phyloP scores from a whole-genome alignment of 1,284 basidiomycete genomes.

The Moesziomyces sp. region DNA sequence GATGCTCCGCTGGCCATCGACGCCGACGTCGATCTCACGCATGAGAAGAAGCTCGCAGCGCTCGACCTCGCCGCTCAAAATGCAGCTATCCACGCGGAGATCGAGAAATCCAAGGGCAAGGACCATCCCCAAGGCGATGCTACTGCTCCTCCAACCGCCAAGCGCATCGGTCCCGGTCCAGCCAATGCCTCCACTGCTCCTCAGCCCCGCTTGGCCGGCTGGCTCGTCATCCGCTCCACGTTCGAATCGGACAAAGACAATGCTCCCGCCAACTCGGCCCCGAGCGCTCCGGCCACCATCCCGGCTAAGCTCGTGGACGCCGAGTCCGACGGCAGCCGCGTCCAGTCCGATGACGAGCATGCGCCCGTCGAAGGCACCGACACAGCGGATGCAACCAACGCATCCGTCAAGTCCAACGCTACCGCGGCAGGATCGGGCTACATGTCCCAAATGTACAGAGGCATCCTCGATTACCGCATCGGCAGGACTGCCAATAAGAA shows the following conservation, averaged over 20 bases:
- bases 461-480: constrained; percentile 58
- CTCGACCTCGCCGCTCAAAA: constrained; percentile 54
- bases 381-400: constrained; percentile 1
- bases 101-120: constrained; percentile 40
- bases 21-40: constrained; percentile 41
- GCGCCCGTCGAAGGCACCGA: constrained; percentile 7
- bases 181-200: constrained; percentile 11
- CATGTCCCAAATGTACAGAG: constrained; percentile 61
- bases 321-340: constrained; percentile 25
- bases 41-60: constrained; percentile 49
- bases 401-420: not conserved
- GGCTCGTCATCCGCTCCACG: constrained; percentile 50
- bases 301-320: constrained; percentile 24
- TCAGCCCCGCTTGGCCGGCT: constrained; percentile 53
- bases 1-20: constrained; percentile 20
- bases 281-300: constrained; percentile 10
- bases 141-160: constrained; percentile 52
- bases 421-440: constrained; percentile 37
- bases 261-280: constrained; percentile 1
- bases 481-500: constrained; percentile 20
- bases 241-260: constrained; percentile 47
- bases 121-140: constrained; percentile 39
- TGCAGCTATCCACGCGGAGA: constrained; percentile 47
- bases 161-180: constrained; percentile 45
- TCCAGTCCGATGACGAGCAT: constrained; percentile 22